phyloP scores from a whole-genome alignment of 129 eudicot species.

The Tanacetum coccineum region DNA sequence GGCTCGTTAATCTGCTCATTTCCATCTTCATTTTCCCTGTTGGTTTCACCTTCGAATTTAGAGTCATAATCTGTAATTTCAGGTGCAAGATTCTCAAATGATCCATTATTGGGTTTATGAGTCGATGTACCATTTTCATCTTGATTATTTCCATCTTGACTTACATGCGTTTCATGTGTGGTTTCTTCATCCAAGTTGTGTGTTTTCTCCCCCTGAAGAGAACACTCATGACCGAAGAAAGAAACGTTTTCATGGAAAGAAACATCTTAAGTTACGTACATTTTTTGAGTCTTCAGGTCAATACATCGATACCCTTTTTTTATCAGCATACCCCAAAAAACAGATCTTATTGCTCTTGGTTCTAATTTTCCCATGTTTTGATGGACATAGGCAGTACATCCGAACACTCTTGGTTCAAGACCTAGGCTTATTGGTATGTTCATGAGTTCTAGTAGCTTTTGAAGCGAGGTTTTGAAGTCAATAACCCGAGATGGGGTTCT shows the following conservation, averaged over 20 bases:
- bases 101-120: not conserved
- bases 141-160: not conserved
- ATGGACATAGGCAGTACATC: slow-evolving; percentile 20
- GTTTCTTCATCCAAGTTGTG: not conserved
- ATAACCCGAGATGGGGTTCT: slow-evolving; percentile 20
- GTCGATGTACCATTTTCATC: too few relatives aligned
- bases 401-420: slow-evolving; percentile 27
- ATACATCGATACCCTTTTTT: not conserved
- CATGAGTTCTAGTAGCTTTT: slow-evolving; percentile 11
- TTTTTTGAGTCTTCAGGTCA: not conserved
- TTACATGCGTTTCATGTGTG: slow-evolving; percentile 3
- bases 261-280: not conserved
- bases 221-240: slow-evolving; percentile 5
- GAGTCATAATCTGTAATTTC: not conserved
- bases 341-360: slow-evolving; percentile 1
- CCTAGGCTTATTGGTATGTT: not conserved
- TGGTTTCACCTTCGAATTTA: too few relatives aligned
- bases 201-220: slow-evolving; percentile 10
- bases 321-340: slow-evolving; percentile 2
- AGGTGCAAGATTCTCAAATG: not conserved
- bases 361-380: slow-evolving; percentile 1
- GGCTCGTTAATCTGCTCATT: not conserved
- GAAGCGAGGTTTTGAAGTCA: slow-evolving; percentile 24
- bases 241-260: not conserved
- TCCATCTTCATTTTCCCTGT: not conserved